A percentile compares a stretch with the other conserved stretches of the same genome.
Evolutionary conservation across 345 rosid species (phyloP).

Genomic region (Salix dunnii): DNA sequence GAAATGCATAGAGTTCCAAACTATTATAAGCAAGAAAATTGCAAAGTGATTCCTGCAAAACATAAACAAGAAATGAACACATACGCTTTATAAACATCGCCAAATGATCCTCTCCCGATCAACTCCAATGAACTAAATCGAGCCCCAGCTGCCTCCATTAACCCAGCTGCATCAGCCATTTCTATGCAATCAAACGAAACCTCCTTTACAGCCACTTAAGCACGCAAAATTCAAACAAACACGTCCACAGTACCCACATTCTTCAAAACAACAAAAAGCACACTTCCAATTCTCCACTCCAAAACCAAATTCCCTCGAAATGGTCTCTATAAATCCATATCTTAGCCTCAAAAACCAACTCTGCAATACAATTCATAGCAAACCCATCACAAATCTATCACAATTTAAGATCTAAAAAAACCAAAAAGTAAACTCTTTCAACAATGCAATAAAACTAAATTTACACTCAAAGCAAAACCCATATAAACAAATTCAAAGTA

Average conservation of each 20-base stretch:
- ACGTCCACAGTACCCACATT: slow-evolving; percentile 14
- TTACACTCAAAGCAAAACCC: slow-evolving; percentile 21
- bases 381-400: slow-evolving; percentile 11
- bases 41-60: neutral
- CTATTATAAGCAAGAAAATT: neutral
- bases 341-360: neutral
- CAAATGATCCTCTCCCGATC: slow-evolving; percentile 96
- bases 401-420: slow-evolving; percentile 1
- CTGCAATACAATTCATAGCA: slow-evolving; percentile 1
- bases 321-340: slow-evolving; percentile 7
- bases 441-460: slow-evolving; percentile 8
- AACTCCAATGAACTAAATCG: slow-evolving; percentile 82
- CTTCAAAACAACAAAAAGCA: neutral
- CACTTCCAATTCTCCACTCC: neutral
- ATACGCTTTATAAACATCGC: slow-evolving; percentile 98
- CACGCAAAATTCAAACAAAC: slow-evolving; percentile 10
- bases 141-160: slow-evolving; percentile 71
- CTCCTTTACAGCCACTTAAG: neutral
- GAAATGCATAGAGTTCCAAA: neutral
- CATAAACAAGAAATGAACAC: slow-evolving; percentile 23
- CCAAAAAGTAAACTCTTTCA: neutral
- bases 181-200: slow-evolving; percentile 11
- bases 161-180: slow-evolving; percentile 81
- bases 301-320: neutral
- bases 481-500: slow-evolving; percentile 11